Conservation (phyloP, 2,329 filamentous ascomycete species). For the Aspergillus thermomutatus region DNA sequence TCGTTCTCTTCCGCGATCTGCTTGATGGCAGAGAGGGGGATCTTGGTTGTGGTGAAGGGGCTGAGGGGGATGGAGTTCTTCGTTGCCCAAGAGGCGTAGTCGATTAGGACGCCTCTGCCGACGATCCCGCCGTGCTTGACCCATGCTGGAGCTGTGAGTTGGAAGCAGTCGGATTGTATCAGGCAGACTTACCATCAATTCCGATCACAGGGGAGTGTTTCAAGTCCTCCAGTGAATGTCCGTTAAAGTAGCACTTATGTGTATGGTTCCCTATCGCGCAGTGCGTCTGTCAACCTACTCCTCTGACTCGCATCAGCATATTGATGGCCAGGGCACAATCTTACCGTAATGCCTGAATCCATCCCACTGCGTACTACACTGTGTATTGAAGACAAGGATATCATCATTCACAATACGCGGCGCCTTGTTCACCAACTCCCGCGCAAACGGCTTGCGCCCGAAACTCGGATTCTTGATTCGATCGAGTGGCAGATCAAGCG, state of each 20-base stretch:
- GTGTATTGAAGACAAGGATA: slow-evolving; percentile 57
- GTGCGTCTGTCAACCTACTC: background rate
- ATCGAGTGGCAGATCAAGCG: slow-evolving; percentile 60
- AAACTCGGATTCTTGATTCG: slow-evolving; percentile 55
- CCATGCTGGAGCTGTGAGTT: slow-evolving; percentile 25
- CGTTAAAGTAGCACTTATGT: slow-evolving; percentile 43
- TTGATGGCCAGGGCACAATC: background rate
- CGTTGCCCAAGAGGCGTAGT: slow-evolving; percentile 45
- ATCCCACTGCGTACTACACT: slow-evolving; percentile 55
- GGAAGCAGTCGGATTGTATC: background rate
- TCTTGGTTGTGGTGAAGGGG: slow-evolving; percentile 41
- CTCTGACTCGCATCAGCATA: slow-evolving; percentile 1
- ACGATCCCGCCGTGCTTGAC: slow-evolving; percentile 40
- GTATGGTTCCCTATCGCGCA: slow-evolving; percentile 40
- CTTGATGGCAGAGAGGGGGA: slow-evolving; percentile 44
- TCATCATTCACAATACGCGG: slow-evolving; percentile 59
- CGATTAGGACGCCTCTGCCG: slow-evolving; percentile 48
- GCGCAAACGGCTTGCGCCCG: slow-evolving; percentile 53
- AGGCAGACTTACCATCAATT: slow-evolving; percentile 34
- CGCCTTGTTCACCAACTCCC: slow-evolving; percentile 51
- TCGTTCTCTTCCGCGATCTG: slow-evolving; percentile 43
- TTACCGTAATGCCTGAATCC: slow-evolving; percentile 37
- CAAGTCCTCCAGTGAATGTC: slow-evolving; percentile 38
- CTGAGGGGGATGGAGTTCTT: slow-evolving; percentile 35
- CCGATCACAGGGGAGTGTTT: slow-evolving; percentile 37